Conservation (phyloP, 805 yeast species). For the Yueomyces sinensis region DNA sequence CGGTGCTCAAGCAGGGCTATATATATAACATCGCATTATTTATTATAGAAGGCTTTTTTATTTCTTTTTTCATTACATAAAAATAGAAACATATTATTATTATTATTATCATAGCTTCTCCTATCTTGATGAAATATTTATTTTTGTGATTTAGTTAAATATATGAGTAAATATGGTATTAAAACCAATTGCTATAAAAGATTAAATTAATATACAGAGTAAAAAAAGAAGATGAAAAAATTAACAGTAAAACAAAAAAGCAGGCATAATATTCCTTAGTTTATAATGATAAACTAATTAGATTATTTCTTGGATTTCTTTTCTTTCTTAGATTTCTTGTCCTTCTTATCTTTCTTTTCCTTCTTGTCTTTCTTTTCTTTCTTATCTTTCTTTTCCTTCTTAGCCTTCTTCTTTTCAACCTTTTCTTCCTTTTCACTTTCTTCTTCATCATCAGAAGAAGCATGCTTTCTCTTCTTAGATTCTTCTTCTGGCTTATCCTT, state of each 20-base stretch:
- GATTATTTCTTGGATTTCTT: constrained; percentile 30
- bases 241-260: too few relatives aligned
- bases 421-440: constrained; percentile 17
- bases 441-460: constrained; percentile 25
- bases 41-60: too few relatives aligned
- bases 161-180: too few relatives aligned
- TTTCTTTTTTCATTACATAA: constrained; percentile 6
- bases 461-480: constrained; percentile 18
- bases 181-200: too few relatives aligned
- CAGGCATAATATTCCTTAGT: too few relatives aligned
- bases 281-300: too few relatives aligned
- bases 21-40: constrained; percentile 9
- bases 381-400: constrained; percentile 39
- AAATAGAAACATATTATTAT: too few relatives aligned
- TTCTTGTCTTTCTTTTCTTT: constrained; percentile 37
- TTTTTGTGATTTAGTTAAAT: too few relatives aligned
- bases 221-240: too few relatives aligned
- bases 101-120: too few relatives aligned
- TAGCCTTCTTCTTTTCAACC: constrained; percentile 27
- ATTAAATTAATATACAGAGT: too few relatives aligned
- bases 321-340: constrained; percentile 33
- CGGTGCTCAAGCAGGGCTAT: constrained; percentile 23
- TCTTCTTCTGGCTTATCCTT: constrained; percentile 34
- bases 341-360: constrained; percentile 37
- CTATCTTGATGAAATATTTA: too few relatives aligned